Base-by-base conservation (phyloP, 371 early-diverging fungal genomes). In the Capniomyces stellatus region DNA sequence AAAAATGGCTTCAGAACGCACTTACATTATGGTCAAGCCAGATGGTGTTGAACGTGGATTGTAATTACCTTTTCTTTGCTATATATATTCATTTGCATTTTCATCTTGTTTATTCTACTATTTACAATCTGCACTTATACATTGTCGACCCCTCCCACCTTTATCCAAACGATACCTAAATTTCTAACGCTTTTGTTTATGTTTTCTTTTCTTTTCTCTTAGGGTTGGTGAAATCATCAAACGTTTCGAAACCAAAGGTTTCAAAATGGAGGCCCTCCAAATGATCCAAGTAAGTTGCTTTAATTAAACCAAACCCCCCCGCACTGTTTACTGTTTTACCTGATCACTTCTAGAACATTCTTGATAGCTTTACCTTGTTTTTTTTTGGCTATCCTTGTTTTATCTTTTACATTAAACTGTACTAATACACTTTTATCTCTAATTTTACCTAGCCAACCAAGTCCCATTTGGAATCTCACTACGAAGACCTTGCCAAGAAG, bases 401-500 rank as follows among this genome's bases (percentile, higher is more conserved):
- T n/a, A n/a, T n/a, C n/a, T n/a, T n/a, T n/a, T n/a, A n/a, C n/a
- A n/a, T n/a, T n/a, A n/a, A n/a, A n/a, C n/a, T n/a, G n/a, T n/a
- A n/a, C n/a, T n/a, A n/a, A n/a, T n/a, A n/a, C n/a, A n/a, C n/a
- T n/a, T n/a, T n/a, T n/a, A n/a, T n/a, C n/a, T n/a, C n/a, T n/a
- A n/a, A n/a, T n/a, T n/a, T n/a, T n/a, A 35, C 35, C 6, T 15
- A 35, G 35, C 87, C 94, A 59, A 69, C 76, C 58, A 60, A 74
- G 59, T 79, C 80, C 58, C 81, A 75, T 62, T 80, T 97, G 57
- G 80, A 87, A 70, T 74, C 93, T 77, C 99, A 99, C 85, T 99
- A 99, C 82, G 66, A 67, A 49, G 98, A 98, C 69, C 82, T 94
- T 57, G 76, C 75, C 58, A 64, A 68, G 60, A 98, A 93, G 85